Percentiles rank a stretch among this genome's conserved stretches.
Evolutionary conservation across 768 basidiomycete genomes (phyloP).

Genomic region (Tulasnella sp.): DNA sequence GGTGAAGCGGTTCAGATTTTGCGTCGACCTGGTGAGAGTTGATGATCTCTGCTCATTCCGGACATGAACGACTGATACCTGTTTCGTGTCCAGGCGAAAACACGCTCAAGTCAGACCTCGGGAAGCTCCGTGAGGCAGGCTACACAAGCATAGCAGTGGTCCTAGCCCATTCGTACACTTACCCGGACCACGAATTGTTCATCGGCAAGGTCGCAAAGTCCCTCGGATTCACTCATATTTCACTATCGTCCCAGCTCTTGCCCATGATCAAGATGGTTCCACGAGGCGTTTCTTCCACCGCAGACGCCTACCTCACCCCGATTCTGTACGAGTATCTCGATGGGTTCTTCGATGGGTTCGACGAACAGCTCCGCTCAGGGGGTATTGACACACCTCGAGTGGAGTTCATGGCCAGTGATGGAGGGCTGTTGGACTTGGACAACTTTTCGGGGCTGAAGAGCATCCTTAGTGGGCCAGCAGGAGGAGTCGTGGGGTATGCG

Average conservation of each 20-base stretch:
- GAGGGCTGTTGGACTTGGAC: constrained; percentile 66
- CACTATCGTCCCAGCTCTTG: constrained; percentile 76
- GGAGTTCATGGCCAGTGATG: constrained; percentile 95
- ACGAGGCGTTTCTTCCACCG: constrained; percentile 84
- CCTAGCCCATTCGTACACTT: constrained; percentile 87
- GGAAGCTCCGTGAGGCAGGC: constrained; percentile 67
- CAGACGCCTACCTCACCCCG: constrained; percentile 92
- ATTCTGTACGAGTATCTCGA: constrained; percentile 77
- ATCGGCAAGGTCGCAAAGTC: constrained; percentile 66
- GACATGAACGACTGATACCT: background rate
- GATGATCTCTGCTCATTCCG: background rate
- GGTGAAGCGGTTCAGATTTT: constrained; percentile 86
- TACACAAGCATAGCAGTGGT: constrained; percentile 85
- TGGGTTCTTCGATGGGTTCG: constrained; percentile 87
- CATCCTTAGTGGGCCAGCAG: constrained; percentile 87
- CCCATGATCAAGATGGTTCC: constrained; percentile 96
- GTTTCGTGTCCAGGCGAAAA: background rate
- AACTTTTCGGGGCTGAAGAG: constrained; percentile 92
- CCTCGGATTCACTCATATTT: constrained; percentile 85
- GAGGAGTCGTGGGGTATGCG: constrained; percentile 93
- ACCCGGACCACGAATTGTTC: constrained; percentile 70
- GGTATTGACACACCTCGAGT: constrained; percentile 48
- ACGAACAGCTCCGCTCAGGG: constrained; percentile 48
- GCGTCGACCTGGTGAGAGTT: constrained; percentile 52
- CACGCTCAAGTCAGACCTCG: constrained; percentile 51